Base-by-base conservation (phyloP, 345 rosid species). In the Iberis pinnata region DNA sequence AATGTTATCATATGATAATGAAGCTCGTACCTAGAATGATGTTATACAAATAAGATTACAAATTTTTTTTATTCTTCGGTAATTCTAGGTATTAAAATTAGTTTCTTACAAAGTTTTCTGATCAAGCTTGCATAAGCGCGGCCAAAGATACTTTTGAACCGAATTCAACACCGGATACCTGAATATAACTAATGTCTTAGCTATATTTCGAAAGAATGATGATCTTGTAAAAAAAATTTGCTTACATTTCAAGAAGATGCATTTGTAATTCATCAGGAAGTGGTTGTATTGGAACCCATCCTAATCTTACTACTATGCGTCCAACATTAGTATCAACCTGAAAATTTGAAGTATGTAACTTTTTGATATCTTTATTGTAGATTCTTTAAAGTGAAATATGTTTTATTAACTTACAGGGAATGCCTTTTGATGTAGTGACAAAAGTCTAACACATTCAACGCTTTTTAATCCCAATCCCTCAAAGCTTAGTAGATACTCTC, bases 281-380 rank as follows among this genome's bases (percentile, higher is more conserved):
- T 50, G 96, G 96, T 50, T 84, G 83, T 32, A 90, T 75, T 2
- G 98, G 96, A 57, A 87, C 98, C 96, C 96, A 90, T 72, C 98
- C 98, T 42, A 90, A 68, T 61, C 96, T 75, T 45, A 90, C 98
- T 26, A 89, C 95, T 67, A 90, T 90, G 4, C 95, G 83, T 33
- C 98, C 98, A 22, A 87, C 95, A 70, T 90, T 90, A 14, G 95
- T 90, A 73, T 90, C 98, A 53, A 87, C 96, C 96, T 90, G 58
- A n/a, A 37, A 58, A 42, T 50, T 32, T 31, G 1, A 35, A 9
- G 12, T 4, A 20, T 2, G 0, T 29, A 25, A 24, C 3, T 6
- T 43, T 10, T 43, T 7, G 11, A 43, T 46, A 52, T 43, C 43
- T 54, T 25, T 43, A 45, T 49, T 37, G 7, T 59, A 22, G 53